These are phyloP conservation scores for Umbelopsis sp. DNA, from an alignment of 192 early-diverging fungal genomes.

Conservation along the genomic window DNA sequence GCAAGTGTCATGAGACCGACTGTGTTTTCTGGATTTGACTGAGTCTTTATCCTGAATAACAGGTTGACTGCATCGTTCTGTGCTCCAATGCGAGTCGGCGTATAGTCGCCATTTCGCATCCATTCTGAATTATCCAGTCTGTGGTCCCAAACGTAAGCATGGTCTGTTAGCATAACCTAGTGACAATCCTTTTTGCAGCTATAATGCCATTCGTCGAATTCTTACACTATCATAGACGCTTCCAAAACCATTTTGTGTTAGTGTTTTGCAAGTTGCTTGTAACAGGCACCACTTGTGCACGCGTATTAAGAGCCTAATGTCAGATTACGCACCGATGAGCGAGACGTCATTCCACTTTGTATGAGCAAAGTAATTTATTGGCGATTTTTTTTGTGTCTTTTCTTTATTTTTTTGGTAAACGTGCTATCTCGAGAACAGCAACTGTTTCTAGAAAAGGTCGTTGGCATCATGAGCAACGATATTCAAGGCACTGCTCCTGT, in stretches of 20 bases:
- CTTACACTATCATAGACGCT: constrained; percentile 88
- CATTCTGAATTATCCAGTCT: constrained; percentile 97
- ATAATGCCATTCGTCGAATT: neutral
- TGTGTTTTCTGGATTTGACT: constrained; percentile 93
- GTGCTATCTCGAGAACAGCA: neutral
- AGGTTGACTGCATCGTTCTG: constrained; percentile 93
- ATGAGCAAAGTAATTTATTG: neutral
- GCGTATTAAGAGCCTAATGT: neutral
- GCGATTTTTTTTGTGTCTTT: neutral
- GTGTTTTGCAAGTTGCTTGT: neutral
- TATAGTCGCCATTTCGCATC: constrained; percentile 98
- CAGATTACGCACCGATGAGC: constrained; percentile 11
- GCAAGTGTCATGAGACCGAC: constrained; percentile 95
- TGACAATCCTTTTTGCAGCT: neutral
- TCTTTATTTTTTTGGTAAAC: neutral
- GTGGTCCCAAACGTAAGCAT: neutral
- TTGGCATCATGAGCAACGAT: no score
- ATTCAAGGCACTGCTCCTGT: neutral
- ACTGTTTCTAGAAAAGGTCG: neutral
- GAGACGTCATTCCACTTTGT: neutral
- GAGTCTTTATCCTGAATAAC: constrained; percentile 89
- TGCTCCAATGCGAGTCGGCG: constrained; percentile 89
- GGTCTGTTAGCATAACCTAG: neutral
- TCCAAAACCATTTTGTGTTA: constrained; percentile 80
- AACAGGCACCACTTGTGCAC: constrained; percentile 7